Base-by-base conservation (phyloP, 2,329 filamentous ascomycete genomes). In the Cercospora sesami region DNA sequence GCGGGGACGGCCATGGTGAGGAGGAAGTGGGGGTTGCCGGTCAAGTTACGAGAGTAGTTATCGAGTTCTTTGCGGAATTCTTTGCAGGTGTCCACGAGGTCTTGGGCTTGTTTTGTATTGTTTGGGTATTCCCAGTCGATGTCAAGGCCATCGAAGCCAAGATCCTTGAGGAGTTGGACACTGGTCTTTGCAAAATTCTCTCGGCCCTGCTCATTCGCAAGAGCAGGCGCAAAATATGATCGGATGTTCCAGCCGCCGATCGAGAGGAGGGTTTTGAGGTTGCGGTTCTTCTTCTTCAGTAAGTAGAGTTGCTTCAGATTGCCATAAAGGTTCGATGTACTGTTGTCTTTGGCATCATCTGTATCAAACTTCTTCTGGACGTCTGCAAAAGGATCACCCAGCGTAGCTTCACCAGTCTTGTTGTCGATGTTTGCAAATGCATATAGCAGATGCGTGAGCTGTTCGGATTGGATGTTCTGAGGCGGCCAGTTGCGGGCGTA, bases 361-460 rank as follows among this genome's bases (percentile, higher is more conserved):
- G 79, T 82, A 0, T 86, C 78, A 73, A 91, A 94, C 73, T 87
- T 88, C 75, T 90, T 92, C 62, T 92, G 82, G 2, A 81, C 71
- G 66, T 93, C 91, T 30, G 91, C 85, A 76, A 86, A 93, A 1
- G 82, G 80, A 73, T 94, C 91, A 1, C 86, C 88, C 2, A 91
- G 82, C 76, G 84, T 86, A 9, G 94, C 92, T 80, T 95, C 91
- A 64, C 94, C 94, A 36, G 86, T 88, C 2, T 94, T 91, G 6
- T 89, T 84, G 9, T 87, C 86, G 70, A 96, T 87, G 78, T 97
- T 95, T 75, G 92, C 94, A 80, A 97, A 97, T 14, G 93, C 86
- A 75, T 97, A 97, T 18, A 97, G 87, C 5, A 97, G 81, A 76
- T 98, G 94, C 0, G 94, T 97, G 55, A 97, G 86, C 61, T 91